These are phyloP conservation scores for Trichoderma endophyticum DNA, from an alignment of 2,329 filamentous ascomycete species.

Conservation along the genomic window DNA sequence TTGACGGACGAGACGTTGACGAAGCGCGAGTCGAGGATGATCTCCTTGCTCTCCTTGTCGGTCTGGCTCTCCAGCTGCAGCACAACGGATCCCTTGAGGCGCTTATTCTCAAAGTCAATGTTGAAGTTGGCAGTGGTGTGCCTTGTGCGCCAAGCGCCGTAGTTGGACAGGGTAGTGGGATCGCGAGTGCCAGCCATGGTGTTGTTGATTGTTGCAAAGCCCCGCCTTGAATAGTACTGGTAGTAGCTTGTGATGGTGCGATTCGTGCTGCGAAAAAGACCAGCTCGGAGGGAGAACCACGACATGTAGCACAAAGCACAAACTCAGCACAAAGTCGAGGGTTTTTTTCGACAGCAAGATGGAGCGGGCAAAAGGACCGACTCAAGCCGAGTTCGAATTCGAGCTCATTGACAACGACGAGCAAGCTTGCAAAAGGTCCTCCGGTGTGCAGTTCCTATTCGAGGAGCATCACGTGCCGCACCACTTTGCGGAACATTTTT, in stretches of 20 bases:
- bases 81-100: slow-evolving; percentile 71
- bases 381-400: slow-evolving; percentile 10
- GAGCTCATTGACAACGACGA: background rate
- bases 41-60: slow-evolving; percentile 67
- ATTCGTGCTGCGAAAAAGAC: slow-evolving; percentile 10
- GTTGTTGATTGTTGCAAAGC: slow-evolving; percentile 30
- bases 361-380: slow-evolving; percentile 14
- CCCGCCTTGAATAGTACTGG: slow-evolving; percentile 14
- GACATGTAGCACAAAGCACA: slow-evolving; percentile 22
- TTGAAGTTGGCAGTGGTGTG: slow-evolving; percentile 80
- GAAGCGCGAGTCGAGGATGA: slow-evolving; percentile 85
- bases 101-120: slow-evolving; percentile 78
- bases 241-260: slow-evolving; percentile 9
- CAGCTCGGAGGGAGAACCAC: slow-evolving; percentile 22
- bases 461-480: slow-evolving; percentile 17
- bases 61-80: slow-evolving; percentile 76
- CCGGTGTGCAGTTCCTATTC: slow-evolving; percentile 8
- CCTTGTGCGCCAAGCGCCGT: slow-evolving; percentile 78
- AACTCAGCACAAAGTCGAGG: background rate
- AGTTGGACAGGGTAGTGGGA: slow-evolving; percentile 89
- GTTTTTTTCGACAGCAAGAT: background rate
- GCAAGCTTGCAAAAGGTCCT: slow-evolving; percentile 15
- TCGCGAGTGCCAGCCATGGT: slow-evolving; percentile 53
- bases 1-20: slow-evolving; percentile 70
- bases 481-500: background rate